Evolutionary conservation across 176 grass and related monocot genomes (phyloP).

Genomic region (Avena eriantha): DNA sequence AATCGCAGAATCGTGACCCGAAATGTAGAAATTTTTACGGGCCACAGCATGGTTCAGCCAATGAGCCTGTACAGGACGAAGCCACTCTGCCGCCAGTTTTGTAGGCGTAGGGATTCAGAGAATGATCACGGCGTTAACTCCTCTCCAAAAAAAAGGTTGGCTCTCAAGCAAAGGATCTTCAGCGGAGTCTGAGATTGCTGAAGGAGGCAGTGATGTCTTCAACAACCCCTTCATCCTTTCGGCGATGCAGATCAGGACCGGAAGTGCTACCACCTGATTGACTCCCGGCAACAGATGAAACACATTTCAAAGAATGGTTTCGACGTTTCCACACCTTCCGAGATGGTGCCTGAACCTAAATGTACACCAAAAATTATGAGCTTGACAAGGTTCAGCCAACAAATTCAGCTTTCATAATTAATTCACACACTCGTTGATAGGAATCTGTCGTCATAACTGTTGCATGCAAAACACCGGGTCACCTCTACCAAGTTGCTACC

Average conservation of each 20-base stretch:
- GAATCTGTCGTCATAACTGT: neutral
- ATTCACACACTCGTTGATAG: neutral
- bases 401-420: neutral
- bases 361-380: neutral
- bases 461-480: neutral
- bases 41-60: neutral
- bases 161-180: slow-evolving; percentile 10
- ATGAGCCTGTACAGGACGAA: neutral
- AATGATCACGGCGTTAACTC: neutral
- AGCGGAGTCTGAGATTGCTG: slow-evolving; percentile 14
- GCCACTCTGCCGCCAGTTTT: neutral
- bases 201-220: slow-evolving; percentile 21
- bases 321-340: neutral
- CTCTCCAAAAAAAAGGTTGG: neutral
- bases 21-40: neutral
- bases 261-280: neutral
- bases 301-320: neutral
- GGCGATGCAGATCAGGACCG: neutral
- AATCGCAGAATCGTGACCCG: neutral
- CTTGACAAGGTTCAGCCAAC: neutral
- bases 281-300: neutral
- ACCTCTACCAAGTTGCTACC: neutral
- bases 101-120: neutral
- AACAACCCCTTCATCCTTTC: neutral
- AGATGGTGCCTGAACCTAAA: slow-evolving; percentile 33